Base-by-base conservation (phyloP, 2,329 filamentous ascomycete genomes). In the Phyllosticta ampelicida region DNA sequence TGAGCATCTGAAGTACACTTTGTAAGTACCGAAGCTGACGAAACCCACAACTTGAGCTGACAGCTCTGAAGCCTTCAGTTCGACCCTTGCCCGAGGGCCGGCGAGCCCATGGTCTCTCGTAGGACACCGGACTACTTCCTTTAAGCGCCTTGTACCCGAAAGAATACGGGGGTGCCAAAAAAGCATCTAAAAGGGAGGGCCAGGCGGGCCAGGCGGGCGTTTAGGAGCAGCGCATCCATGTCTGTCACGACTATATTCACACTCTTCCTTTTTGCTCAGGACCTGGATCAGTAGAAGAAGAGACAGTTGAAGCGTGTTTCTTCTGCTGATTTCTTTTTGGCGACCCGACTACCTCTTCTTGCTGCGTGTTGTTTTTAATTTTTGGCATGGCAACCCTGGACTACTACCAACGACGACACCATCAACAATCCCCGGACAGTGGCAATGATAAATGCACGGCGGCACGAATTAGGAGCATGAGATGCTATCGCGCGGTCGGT, bases 91-190 rank as follows among this genome's bases (percentile, higher is more conserved):
- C 94, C 94, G 59, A 85, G 94, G 75, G 92, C 94, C 65, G 94
- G 94, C 67, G 94, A 99, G 74, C 94, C 94, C 21, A 97, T 97
- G 94, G 94, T 99, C 63, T 97, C 94, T 51, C 75, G 77, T 71
- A 87, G 94, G 80, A 99, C 94, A 63, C 92, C 92, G 59, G 92
- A 99, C 75, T 99, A 99, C 81, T 99, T 99, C 88, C 87, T 97
- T 74, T 99, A 88, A 49, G 6, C 36, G 36, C 36, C 36, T 44
- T n/a, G 36, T 18, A 44, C 11, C 36, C 36, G 36, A 44, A 44
- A 44, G 36, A 44, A 44, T n/a, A 44, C 6, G 36, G 36, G 36
- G 36, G 36, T 44, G n/a, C 36, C 8, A 44, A 44, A 44, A 44
- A 44, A 16, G n/a, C n/a, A 44, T 44, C 36, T n/a, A 44, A 16